phyloP scores from a whole-genome alignment of 2,329 filamentous ascomycete species.

The Teratosphaeria destructans region DNA sequence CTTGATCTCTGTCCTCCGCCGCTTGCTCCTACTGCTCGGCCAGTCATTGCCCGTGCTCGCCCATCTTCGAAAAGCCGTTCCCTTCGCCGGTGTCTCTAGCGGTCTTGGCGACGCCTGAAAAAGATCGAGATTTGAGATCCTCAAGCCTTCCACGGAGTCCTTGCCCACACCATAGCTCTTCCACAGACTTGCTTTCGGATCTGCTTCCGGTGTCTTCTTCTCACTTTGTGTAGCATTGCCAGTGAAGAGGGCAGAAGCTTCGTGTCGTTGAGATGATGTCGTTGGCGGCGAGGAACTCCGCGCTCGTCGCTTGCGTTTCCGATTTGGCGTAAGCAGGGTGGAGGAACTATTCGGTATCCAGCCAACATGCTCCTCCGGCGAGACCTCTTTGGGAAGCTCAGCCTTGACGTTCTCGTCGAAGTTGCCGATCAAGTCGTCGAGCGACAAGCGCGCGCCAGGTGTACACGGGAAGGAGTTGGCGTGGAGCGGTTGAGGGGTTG shows the following conservation, averaged over 20 bases:
- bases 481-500: conserved; percentile 16
- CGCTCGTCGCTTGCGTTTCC: conserved; percentile 35
- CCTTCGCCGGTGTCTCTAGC: conserved; percentile 33
- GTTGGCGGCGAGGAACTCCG: conserved; percentile 36
- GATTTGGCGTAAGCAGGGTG: conserved; percentile 32
- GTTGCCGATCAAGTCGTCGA: conserved; percentile 52
- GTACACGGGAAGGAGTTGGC: conserved; percentile 43
- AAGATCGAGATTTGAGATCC: conserved; percentile 32
- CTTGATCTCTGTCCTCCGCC: conserved; percentile 26
- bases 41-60: conserved; percentile 42
- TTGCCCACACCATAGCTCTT: conserved; percentile 31
- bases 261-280: conserved; percentile 29
- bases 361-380: conserved; percentile 50
- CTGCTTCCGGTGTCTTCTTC: conserved; percentile 34
- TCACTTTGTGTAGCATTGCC: conserved; percentile 11
- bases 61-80: conserved; percentile 39
- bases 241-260: conserved; percentile 19
- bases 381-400: conserved; percentile 37
- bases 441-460: conserved; percentile 47
- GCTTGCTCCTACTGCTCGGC: conserved; percentile 31
- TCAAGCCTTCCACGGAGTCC: conserved; percentile 28
- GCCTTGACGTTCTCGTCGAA: conserved; percentile 43
- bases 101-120: conserved; percentile 38
- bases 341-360: conserved; percentile 44
- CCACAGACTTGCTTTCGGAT: conserved; percentile 38